Conservation (phyloP, 148 eudicot genomes). For the Fagopyrum esculentum region DNA sequence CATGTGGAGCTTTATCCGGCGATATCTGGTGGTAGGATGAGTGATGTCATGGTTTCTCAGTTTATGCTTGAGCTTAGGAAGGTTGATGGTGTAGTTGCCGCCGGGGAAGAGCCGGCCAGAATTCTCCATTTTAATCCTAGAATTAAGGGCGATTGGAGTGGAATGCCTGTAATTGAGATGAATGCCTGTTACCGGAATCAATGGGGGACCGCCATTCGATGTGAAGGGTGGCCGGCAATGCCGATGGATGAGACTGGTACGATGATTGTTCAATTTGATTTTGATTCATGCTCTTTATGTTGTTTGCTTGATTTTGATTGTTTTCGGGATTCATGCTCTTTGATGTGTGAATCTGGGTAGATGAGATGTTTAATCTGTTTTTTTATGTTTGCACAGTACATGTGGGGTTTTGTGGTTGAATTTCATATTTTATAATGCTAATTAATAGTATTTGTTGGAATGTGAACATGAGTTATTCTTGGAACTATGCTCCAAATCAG, state of each 20-base stretch:
- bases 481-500: not conserved
- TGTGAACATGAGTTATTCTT: no score
- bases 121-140: constrained; percentile 84
- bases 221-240: constrained; percentile 63
- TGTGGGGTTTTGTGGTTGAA: no score
- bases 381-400: no score
- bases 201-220: constrained; percentile 68
- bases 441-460: no score
- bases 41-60: constrained; percentile 60
- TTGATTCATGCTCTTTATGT: not conserved
- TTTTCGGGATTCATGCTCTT: not conserved
- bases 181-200: constrained; percentile 72
- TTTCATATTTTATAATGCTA: no score
- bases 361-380: not conserved
- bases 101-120: constrained; percentile 50
- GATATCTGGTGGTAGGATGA: constrained; percentile 23
- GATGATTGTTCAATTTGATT: not conserved
- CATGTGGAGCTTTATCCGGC: constrained; percentile 38
- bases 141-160: constrained; percentile 83
- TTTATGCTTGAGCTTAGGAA: constrained; percentile 74
- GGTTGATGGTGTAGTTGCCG: constrained; percentile 25
- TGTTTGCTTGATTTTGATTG: not conserved
- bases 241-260: constrained; percentile 61
- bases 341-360: constrained; percentile 1
- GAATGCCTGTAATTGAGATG: constrained; percentile 67